A percentile compares a stretch with the other conserved stretches of the same genome.
phyloP scores from a whole-genome alignment of 345 rosid genomes.

The Eucalyptus sp. region DNA sequence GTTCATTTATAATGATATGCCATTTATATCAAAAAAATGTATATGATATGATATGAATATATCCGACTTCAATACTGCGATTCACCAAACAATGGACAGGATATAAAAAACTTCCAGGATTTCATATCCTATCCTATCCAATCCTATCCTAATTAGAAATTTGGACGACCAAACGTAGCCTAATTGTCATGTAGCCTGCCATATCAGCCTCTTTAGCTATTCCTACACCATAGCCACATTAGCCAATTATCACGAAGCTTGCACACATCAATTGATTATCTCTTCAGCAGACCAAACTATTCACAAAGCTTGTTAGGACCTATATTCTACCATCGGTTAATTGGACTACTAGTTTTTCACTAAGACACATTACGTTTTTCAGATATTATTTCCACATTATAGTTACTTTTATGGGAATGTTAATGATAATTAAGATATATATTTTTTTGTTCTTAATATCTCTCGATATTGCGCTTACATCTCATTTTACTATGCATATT shows the following conservation, averaged over 20 bases:
- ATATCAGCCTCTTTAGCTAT: background rate
- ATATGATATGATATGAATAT: too few species aligned
- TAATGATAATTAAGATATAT: background rate
- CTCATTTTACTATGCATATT: background rate
- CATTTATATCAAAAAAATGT: too few species aligned
- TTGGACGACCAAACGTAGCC: too few species aligned
- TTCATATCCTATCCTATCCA: too few species aligned
- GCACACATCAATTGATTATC: background rate
- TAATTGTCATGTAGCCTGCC: background rate
- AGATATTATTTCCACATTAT: background rate
- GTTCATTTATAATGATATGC: too few species aligned
- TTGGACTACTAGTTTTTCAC: background rate
- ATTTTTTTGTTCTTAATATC: too few species aligned
- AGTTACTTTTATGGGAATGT: background rate
- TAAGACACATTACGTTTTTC: accelerated
- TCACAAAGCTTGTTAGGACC: background rate
- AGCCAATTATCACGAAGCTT: background rate
- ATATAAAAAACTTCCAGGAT: too few species aligned
- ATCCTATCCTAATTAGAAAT: too few species aligned
- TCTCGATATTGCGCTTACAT: background rate
- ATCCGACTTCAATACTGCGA: too few species aligned
- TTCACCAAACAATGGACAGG: too few species aligned
- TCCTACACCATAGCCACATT: background rate
- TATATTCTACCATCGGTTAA: background rate
- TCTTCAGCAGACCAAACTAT: background rate